Base-by-base conservation (phyloP, 2,329 filamentous ascomycete species). In the Epichloe baconii region DNA sequence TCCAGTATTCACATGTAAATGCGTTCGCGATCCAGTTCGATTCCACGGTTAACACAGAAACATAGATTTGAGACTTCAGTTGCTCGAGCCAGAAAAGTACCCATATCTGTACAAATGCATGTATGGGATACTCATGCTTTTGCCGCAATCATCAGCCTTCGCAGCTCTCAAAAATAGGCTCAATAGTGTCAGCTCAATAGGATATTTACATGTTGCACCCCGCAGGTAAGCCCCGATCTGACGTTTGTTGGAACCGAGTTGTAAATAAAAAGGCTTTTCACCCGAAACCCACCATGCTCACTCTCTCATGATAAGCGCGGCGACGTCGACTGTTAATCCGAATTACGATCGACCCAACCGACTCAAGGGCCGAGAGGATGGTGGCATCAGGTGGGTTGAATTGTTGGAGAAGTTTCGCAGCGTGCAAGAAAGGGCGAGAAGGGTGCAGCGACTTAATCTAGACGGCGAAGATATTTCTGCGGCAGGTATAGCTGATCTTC, bases 111-210 rank as follows among this genome's bases (percentile, higher is more conserved):
- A 98, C 74, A 96, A 96, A 70, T 98, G 93, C 68, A 80, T 98
- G 47, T 98, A 97, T 62, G 93, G 93, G 10, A 79, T 98, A 44
- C 75, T 98, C 50, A 98, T 98, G 93, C 83, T 98, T 17, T 78
- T 98, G n/a, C 93, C 93, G 0, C 93, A 98, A 69, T 97, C 91
- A 15, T 94, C 89, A 31, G 94, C 93, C 8, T 98, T 98, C 69
- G 93, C 90, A 31, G 91, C 93, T 2, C 75, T 98, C 52, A 97
- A 96, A 66, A 98, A 98, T 64, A 83, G 93, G 42, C 77, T 98
- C 48, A 97, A 97, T 68, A 95, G 88, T 67, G 93, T 98, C 58
- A 95, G 88, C 71, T 90, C 93, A 49, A 97, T 98, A 64, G 93
- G 91, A 43, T 95, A 95, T 66, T 73, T 98, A 55, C 91, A 97